phyloP scores from a whole-genome alignment of 2,329 filamentous ascomycete species.

The Didymella sp. region DNA sequence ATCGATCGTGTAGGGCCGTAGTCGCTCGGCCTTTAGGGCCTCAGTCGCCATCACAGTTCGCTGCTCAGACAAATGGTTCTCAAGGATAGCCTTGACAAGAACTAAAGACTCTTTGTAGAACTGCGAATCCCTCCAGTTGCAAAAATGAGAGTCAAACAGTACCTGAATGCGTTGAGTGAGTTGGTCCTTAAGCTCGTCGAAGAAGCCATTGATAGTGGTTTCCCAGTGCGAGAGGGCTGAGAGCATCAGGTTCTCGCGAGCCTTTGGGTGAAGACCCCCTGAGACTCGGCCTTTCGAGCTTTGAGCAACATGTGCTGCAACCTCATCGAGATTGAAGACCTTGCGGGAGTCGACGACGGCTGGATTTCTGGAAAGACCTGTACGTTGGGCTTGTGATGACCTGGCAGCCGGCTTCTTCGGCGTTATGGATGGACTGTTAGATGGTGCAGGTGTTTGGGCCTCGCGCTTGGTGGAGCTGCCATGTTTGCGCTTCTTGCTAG shows the following conservation, averaged over 20 bases:
- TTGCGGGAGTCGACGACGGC: constrained; percentile 10
- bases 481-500: constrained; percentile 45
- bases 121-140: constrained; percentile 25
- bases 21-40: constrained; percentile 40
- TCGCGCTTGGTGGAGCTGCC: constrained; percentile 1
- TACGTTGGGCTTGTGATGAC: neutral
- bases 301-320: constrained; percentile 34
- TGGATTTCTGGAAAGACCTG: neutral
- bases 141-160: constrained; percentile 42
- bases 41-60: constrained; percentile 31
- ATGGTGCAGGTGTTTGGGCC: constrained; percentile 12
- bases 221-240: constrained; percentile 41
- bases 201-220: constrained; percentile 33
- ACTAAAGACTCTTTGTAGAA: constrained; percentile 36
- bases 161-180: constrained; percentile 25
- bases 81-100: constrained; percentile 39
- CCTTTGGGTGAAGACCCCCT: constrained; percentile 45
- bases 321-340: constrained; percentile 41
- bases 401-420: neutral
- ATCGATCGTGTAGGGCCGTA: constrained; percentile 48
- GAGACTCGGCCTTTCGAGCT: constrained; percentile 42
- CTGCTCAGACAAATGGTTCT: constrained; percentile 37
- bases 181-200: constrained; percentile 26
- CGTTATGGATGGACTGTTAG: constrained; percentile 4
- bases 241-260: constrained; percentile 42